Percentiles rank a stretch among this genome's conserved stretches.
phyloP scores from a whole-genome alignment of 2,329 filamentous ascomycete species.

The Cercospora zeae-maydis region DNA sequence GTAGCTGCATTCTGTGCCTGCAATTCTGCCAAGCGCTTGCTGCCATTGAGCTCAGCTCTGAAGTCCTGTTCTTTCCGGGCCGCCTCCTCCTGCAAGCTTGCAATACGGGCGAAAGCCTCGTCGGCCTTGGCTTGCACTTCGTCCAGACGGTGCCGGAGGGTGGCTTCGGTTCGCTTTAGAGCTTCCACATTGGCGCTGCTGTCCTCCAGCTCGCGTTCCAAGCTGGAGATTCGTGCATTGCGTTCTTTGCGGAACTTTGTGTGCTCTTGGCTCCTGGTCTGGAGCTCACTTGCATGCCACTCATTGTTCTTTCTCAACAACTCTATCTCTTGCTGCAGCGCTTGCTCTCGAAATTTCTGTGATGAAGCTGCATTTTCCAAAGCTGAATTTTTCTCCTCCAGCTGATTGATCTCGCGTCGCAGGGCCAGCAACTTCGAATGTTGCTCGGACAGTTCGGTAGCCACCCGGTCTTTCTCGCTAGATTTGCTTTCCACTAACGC shows the following conservation, averaged over 20 bases:
- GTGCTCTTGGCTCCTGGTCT: constrained; percentile 82
- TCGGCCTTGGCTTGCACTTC: constrained; percentile 84
- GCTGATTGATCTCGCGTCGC: constrained; percentile 71
- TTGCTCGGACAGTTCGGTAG: constrained; percentile 80
- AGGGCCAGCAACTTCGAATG: constrained; percentile 85
- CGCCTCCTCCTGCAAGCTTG: constrained; percentile 79
- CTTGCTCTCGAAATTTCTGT: constrained; percentile 86
- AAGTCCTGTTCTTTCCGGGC: constrained; percentile 81
- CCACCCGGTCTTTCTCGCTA: constrained; percentile 76
- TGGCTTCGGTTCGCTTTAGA: constrained; percentile 73
- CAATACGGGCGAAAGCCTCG: constrained; percentile 74
- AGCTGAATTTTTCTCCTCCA: constrained; percentile 80
- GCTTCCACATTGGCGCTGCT: constrained; percentile 71
- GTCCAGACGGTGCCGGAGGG: constrained; percentile 74
- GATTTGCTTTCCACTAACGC: constrained; percentile 87
- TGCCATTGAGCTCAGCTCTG: constrained; percentile 78
- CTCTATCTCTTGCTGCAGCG: constrained; percentile 84
- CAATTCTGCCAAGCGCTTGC: constrained; percentile 75
- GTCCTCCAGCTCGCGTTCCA: constrained; percentile 87
- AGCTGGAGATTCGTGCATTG: constrained; percentile 78
- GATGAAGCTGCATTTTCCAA: constrained; percentile 75
- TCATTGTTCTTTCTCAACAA: constrained; percentile 85
- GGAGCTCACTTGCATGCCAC: constrained; percentile 87
- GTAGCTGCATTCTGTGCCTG: constrained; percentile 73
- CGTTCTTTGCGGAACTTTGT: constrained; percentile 94